phyloP scores from a whole-genome alignment of 2,329 filamentous ascomycete species.

The Alternaria gaisen region DNA sequence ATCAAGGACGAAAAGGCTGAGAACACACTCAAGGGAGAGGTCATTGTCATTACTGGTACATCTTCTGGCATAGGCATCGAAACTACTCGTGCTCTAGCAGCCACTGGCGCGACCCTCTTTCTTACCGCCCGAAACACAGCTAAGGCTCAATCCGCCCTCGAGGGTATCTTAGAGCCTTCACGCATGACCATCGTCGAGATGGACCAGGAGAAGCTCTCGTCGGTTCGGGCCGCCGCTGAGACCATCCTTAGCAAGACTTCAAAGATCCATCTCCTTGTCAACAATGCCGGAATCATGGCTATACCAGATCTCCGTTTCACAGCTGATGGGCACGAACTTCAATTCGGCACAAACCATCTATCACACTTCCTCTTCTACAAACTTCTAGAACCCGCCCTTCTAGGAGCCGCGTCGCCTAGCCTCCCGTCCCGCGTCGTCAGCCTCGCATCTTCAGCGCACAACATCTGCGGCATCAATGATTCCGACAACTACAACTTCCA shows the following conservation, averaged over 20 bases:
- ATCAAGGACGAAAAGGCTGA: conserved; percentile 51
- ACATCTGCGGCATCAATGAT: conserved; percentile 37
- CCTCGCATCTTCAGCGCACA: conserved; percentile 57
- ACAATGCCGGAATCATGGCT: conserved; percentile 60
- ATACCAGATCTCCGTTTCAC: conserved; percentile 44
- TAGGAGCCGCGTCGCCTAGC: conserved; percentile 45
- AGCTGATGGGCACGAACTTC: conserved; percentile 44
- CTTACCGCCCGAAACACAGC: conserved; percentile 56
- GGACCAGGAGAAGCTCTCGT: conserved; percentile 30
- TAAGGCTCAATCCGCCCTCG: conserved; percentile 44
- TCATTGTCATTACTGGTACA: conserved; percentile 40
- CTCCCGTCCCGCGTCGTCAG: conserved; percentile 60
- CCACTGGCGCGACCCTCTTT: conserved; percentile 56
- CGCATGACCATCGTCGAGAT: conserved; percentile 47
- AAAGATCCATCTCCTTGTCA: conserved; percentile 52
- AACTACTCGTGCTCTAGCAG: conserved; percentile 51
- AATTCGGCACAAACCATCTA: conserved; percentile 59
- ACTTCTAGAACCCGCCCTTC: conserved; percentile 54
- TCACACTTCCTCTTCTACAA: conserved; percentile 57
- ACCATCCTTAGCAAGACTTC: conserved; percentile 26
- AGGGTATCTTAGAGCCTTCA: conserved; percentile 32
- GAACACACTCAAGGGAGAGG: conserved; percentile 41
- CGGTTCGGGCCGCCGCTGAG: conserved; percentile 30
- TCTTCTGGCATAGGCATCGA: conserved; percentile 44
- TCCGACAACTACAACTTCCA: conserved; percentile 55